These are phyloP conservation scores for Pyricularia grisea DNA, from an alignment of 2,329 filamentous ascomycete species.

Conservation along the genomic window DNA sequence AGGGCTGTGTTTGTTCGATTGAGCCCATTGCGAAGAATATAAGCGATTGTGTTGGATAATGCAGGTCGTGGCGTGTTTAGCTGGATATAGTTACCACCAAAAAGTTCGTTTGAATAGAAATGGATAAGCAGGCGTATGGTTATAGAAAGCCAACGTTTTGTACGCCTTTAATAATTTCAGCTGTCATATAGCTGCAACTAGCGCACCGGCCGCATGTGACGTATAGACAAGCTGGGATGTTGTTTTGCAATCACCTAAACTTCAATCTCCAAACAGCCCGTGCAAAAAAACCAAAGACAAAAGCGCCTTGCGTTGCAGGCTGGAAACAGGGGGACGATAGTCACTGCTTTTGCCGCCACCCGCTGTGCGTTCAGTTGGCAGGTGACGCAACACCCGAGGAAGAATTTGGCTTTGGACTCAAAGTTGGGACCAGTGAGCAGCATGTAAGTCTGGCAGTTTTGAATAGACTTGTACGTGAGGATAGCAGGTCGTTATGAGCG, in stretches of 20 bases:
- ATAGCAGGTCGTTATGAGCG: neutral
- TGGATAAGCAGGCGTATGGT: neutral
- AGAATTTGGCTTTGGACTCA: neutral
- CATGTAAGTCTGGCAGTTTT: neutral
- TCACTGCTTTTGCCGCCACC: neutral
- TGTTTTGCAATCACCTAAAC: neutral
- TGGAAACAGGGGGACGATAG: neutral
- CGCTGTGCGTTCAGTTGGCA: neutral
- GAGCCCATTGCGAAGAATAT: neutral
- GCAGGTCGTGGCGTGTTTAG: neutral
- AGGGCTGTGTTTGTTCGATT: slow-evolving; percentile 15
- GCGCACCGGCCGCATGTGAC: neutral
- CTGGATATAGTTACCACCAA: neutral
- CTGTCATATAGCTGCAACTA: neutral
- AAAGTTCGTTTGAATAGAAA: neutral
- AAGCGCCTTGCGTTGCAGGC: neutral
- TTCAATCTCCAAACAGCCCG: neutral
- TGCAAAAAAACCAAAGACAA: too few relatives aligned
- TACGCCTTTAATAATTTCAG: neutral
- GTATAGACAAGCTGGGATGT: neutral
- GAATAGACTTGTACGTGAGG: neutral
- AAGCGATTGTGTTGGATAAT: neutral
- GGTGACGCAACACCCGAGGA: neutral
- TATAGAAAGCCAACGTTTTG: neutral
- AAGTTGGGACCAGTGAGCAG: neutral